Conservation (phyloP, 192 early-diverging fungal species). For the Coemansia biformis region DNA sequence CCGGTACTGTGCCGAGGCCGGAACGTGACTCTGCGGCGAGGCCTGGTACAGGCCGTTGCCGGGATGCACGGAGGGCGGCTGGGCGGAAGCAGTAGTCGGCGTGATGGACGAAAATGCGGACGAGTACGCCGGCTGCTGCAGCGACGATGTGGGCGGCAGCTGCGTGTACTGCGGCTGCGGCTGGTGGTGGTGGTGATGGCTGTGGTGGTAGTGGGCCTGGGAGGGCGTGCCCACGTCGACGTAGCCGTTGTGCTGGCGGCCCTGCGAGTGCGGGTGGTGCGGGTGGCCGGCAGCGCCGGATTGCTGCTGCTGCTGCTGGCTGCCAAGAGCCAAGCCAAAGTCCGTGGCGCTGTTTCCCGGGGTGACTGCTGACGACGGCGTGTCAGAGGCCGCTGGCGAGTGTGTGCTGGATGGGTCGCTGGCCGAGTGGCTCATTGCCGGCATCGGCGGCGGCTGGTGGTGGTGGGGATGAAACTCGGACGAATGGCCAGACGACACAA, state of each 20-base stretch:
- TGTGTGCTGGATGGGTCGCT: constrained; percentile 27
- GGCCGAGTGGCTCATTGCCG: constrained; percentile 39
- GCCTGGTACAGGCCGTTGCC: constrained; percentile 33
- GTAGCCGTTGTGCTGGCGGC: constrained; percentile 11
- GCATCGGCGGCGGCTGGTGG: constrained; percentile 17
- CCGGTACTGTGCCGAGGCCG: constrained; percentile 43
- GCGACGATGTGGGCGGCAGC: constrained; percentile 23
- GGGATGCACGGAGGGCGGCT: constrained; percentile 15
- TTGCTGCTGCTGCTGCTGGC: constrained; percentile 8
- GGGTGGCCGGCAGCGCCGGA: neutral
- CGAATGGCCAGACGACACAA: constrained; percentile 29
- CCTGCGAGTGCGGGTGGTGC: constrained; percentile 8
- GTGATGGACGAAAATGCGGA: constrained; percentile 30
- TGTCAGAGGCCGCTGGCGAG: constrained; percentile 28
- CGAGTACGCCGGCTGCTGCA: constrained; percentile 20
- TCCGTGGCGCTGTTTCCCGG: constrained; percentile 19
- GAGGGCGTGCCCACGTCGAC: constrained; percentile 11
- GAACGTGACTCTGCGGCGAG: constrained; percentile 20
- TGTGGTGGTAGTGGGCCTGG: too few relatives aligned
- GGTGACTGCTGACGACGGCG: constrained; percentile 22
- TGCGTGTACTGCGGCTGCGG: constrained; percentile 19
- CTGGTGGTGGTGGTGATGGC: constrained; percentile 14
- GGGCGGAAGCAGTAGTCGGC: constrained; percentile 10
- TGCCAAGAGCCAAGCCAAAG: constrained; percentile 9
- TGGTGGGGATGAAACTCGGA: constrained; percentile 24